Conservation (phyloP, 768 basidiomycete species). For the Scleroderma citrinum region DNA sequence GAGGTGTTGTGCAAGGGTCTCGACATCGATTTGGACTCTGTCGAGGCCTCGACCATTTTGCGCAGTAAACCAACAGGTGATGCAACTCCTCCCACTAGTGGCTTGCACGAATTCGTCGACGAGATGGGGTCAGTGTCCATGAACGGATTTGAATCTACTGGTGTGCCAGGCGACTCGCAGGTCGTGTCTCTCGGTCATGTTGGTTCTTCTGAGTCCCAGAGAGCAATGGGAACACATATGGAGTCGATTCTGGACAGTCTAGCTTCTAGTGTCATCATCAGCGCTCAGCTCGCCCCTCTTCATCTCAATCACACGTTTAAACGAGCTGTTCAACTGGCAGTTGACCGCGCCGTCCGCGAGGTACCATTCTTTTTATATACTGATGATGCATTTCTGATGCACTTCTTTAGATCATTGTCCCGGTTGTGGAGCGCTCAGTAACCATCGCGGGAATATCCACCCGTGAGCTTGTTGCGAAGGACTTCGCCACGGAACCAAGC, state of each 20-base stretch:
- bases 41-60: constrained; percentile 80
- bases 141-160: constrained; percentile 56
- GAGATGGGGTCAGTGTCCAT: constrained; percentile 80
- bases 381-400: background rate
- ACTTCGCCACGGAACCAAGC: constrained; percentile 89
- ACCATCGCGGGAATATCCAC: constrained; percentile 98
- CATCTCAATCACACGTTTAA: constrained; percentile 81
- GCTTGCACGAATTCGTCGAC: constrained; percentile 70
- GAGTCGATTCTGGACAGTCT: constrained; percentile 74
- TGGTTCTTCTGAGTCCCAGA: constrained; percentile 57
- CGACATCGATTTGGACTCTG: constrained; percentile 75
- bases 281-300: constrained; percentile 65
- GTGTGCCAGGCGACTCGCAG: constrained; percentile 48
- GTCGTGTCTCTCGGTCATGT: constrained; percentile 56
- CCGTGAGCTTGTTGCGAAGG: constrained; percentile 89
- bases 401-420: constrained; percentile 73
- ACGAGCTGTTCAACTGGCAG: constrained; percentile 82
- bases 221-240: constrained; percentile 68
- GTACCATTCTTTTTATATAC: constrained; percentile 31
- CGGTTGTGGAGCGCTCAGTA: constrained; percentile 96
- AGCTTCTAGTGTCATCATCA: constrained; percentile 70
- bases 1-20: constrained; percentile 93
- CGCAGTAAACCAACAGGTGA: constrained; percentile 69
- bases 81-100: constrained; percentile 36
- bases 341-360: constrained; percentile 93